Percentiles rank a stretch among this genome's conserved stretches.
Evolutionary conservation across 768 basidiomycete genomes (phyloP).

Genomic region (Auricularia cornea): DNA sequence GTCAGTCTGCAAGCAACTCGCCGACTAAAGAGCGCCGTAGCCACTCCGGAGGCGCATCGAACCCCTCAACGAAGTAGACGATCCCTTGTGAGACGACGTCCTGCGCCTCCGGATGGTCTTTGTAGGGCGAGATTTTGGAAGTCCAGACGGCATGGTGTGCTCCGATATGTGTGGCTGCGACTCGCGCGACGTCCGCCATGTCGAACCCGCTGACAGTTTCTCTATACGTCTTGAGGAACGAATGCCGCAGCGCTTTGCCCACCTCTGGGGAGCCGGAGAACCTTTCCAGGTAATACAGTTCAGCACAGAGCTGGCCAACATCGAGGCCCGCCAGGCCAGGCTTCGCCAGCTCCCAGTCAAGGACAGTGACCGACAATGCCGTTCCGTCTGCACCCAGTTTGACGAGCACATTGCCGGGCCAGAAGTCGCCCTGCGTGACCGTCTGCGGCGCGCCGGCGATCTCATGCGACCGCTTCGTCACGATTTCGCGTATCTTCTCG

Average conservation of each 20-base stretch:
- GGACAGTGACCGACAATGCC: slow-evolving; percentile 27
- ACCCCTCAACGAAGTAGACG: slow-evolving; percentile 27
- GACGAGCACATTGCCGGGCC: slow-evolving; percentile 61
- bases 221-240: slow-evolving; percentile 41
- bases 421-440: slow-evolving; percentile 54
- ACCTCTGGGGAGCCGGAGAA: slow-evolving; percentile 35
- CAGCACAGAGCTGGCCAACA: slow-evolving; percentile 57
- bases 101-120: slow-evolving; percentile 25
- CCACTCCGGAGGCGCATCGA: slow-evolving; percentile 6
- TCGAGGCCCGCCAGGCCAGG: slow-evolving; percentile 51
- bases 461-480: slow-evolving; percentile 15
- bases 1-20: background rate
- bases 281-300: slow-evolving; percentile 41
- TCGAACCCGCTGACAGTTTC: slow-evolving; percentile 5
- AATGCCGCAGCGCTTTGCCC: slow-evolving; percentile 28
- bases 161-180: background rate
- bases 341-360: slow-evolving; percentile 63
- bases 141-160: background rate
- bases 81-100: slow-evolving; percentile 45
- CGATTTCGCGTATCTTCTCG: background rate
- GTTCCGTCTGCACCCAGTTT: slow-evolving; percentile 6
- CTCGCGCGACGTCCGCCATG: background rate
- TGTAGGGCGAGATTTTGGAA: background rate
- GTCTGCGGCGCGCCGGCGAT: slow-evolving; percentile 17
- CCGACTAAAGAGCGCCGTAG: slow-evolving; percentile 4